phyloP scores from a whole-genome alignment of 495 filamentous ascomycete species.

The Penicillium parvum region DNA sequence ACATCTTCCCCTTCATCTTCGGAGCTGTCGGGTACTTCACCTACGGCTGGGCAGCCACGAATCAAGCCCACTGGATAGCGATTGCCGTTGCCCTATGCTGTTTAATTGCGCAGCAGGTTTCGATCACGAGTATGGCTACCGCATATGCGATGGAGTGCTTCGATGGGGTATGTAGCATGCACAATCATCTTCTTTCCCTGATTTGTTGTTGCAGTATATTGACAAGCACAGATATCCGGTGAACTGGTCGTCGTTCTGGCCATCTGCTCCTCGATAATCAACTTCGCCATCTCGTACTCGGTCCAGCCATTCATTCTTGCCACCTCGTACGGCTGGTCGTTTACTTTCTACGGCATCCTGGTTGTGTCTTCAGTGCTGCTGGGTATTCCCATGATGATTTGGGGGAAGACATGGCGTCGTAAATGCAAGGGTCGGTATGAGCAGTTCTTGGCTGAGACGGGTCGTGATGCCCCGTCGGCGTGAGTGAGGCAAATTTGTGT shows the following conservation, averaged over 20 bases:
- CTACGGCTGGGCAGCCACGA: constrained; percentile 33
- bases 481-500: too few species aligned
- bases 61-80: constrained; percentile 30
- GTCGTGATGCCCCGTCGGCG: not conserved
- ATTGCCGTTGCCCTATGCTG: constrained; percentile 29
- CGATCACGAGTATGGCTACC: constrained; percentile 33
- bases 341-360: constrained; percentile 26
- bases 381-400: constrained; percentile 24
- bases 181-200: too few species aligned
- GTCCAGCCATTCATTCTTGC: constrained; percentile 31
- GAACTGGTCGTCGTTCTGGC: constrained; percentile 34
- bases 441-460: constrained; percentile 22
- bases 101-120: constrained; percentile 38
- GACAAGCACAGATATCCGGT: constrained; percentile 33
- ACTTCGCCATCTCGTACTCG: constrained; percentile 31
- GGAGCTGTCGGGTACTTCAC: constrained; percentile 29
- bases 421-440: constrained; percentile 24
- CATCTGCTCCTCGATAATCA: constrained; percentile 29
- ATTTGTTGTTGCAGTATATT: too few species aligned
- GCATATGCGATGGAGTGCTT: constrained; percentile 40
- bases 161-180: constrained; percentile 27
- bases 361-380: constrained; percentile 19
- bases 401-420: constrained; percentile 29
- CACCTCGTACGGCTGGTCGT: constrained; percentile 28
- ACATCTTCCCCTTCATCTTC: constrained; percentile 24